Evolutionary conservation across 441 rosid genomes (phyloP).

Genomic region (Flueggea neowawraea): DNA sequence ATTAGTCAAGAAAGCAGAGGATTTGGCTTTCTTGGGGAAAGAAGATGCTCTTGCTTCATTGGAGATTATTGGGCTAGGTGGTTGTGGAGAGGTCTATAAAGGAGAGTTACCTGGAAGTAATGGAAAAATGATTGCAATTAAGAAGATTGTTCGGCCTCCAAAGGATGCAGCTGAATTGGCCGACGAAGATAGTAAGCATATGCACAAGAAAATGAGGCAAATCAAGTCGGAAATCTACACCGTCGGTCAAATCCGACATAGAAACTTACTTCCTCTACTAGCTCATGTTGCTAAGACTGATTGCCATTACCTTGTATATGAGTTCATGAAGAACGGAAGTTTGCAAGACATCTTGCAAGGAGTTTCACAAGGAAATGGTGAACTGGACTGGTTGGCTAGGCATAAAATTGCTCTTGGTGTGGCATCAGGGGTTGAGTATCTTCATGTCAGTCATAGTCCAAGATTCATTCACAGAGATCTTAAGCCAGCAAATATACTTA

Average conservation of each 20-base stretch:
- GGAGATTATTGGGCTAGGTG: constrained; percentile 76
- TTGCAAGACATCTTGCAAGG: constrained; percentile 51
- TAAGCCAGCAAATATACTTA: constrained; percentile 81
- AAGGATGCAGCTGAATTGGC: constrained; percentile 59
- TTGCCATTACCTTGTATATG: constrained; percentile 78
- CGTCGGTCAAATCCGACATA: constrained; percentile 79
- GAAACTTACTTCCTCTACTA: constrained; percentile 72
- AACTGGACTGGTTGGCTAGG: constrained; percentile 64
- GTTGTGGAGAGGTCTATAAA: constrained; percentile 85
- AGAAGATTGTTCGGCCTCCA: constrained; percentile 64
- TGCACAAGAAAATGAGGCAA: constrained; percentile 84
- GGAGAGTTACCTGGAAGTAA: constrained; percentile 45
- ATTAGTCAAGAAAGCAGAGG: constrained; percentile 67
- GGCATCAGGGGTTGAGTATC: constrained; percentile 86
- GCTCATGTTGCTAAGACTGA: constrained; percentile 76
- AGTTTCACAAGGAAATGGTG: constrained; percentile 42
- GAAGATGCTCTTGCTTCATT: constrained; percentile 49
- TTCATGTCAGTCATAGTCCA: constrained; percentile 60
- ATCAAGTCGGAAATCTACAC: constrained; percentile 72
- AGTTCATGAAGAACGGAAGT: constrained; percentile 90
- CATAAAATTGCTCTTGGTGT: constrained; percentile 68
- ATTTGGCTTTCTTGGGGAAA: constrained; percentile 74
- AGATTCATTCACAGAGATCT: constrained; percentile 83
- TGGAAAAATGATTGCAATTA: constrained; percentile 69
- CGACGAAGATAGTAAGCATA: constrained; percentile 58